phyloP scores from a whole-genome alignment of 2,329 filamentous ascomycete species.

The Cercospora sp. region DNA sequence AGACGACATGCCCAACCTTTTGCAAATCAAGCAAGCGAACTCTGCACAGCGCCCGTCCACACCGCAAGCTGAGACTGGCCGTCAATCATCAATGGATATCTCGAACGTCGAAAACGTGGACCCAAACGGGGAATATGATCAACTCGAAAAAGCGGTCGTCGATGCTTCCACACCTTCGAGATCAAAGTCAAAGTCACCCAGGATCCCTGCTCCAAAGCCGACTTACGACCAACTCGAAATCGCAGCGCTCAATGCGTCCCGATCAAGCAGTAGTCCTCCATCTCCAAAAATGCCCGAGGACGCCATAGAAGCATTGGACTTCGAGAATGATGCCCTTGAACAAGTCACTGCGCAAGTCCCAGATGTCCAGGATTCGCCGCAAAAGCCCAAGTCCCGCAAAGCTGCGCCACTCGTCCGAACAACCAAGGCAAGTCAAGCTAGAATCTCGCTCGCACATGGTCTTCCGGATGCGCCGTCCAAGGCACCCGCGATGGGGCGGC shows the following conservation, averaged over 20 bases:
- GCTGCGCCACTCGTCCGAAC: constrained; percentile 32
- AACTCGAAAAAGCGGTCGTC: constrained; percentile 30
- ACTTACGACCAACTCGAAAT: constrained; percentile 32
- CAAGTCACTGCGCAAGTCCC: constrained; percentile 40
- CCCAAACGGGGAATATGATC: constrained; percentile 23
- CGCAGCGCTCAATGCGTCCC: constrained; percentile 27
- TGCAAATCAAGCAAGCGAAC: neutral
- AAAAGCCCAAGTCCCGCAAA: constrained; percentile 33
- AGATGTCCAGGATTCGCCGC: constrained; percentile 35
- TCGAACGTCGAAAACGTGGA: constrained; percentile 1
- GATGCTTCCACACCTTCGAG: constrained; percentile 25
- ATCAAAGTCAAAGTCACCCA: constrained; percentile 15
- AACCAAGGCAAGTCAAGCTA: constrained; percentile 37
- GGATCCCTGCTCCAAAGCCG: constrained; percentile 16
- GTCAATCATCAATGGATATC: neutral
- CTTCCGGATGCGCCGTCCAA: constrained; percentile 28
- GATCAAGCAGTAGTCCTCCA: neutral
- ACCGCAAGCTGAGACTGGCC: neutral
- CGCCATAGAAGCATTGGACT: constrained; percentile 54
- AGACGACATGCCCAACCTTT: constrained; percentile 5
- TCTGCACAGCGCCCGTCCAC: neutral
- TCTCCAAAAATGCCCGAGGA: constrained; percentile 39
- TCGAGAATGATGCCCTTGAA: constrained; percentile 54
- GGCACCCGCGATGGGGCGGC: constrained; percentile 20
- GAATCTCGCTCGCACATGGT: constrained; percentile 35